A percentile compares a stretch with the other conserved stretches of the same genome.
Evolutionary conservation across 1,284 basidiomycete species (phyloP).

Genomic region (Marasmius fiardii): DNA sequence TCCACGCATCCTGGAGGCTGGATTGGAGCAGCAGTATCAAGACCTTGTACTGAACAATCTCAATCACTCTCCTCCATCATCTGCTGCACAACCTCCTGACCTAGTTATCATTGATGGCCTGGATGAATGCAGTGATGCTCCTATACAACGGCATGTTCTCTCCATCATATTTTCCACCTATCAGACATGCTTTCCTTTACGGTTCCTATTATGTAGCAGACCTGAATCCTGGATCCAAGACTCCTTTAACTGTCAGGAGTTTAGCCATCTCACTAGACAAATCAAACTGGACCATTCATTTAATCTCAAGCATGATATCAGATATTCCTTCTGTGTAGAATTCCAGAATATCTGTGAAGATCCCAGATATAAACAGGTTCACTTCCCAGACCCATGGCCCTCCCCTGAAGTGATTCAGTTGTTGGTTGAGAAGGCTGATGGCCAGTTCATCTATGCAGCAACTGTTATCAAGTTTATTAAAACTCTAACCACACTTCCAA

Average conservation of each 20-base stretch:
- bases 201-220: slow-evolving; percentile 22
- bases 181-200: slow-evolving; percentile 15
- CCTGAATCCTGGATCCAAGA: slow-evolving; percentile 23
- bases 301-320: background rate
- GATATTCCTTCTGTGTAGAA: background rate
- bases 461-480: slow-evolving; percentile 24
- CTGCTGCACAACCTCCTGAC: background rate
- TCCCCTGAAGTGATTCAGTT: slow-evolving; percentile 13
- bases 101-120: slow-evolving; percentile 5
- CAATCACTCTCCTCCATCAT: too few species aligned
- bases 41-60: background rate
- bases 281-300: background rate
- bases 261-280: background rate
- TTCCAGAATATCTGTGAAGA: background rate
- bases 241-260: slow-evolving; percentile 1
- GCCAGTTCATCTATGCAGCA: slow-evolving; percentile 23
- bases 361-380: background rate
- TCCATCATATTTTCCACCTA: background rate
- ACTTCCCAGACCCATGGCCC: slow-evolving; percentile 17
- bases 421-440: slow-evolving; percentile 20
- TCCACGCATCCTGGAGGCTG: background rate
- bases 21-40: slow-evolving; percentile 1
- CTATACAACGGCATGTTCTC: background rate
- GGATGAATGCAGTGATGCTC: background rate
- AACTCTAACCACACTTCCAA: slow-evolving; percentile 17